These are phyloP conservation scores for Talaromyces ruber DNA, from an alignment of 495 filamentous ascomycete species.

Conservation along the genomic window DNA sequence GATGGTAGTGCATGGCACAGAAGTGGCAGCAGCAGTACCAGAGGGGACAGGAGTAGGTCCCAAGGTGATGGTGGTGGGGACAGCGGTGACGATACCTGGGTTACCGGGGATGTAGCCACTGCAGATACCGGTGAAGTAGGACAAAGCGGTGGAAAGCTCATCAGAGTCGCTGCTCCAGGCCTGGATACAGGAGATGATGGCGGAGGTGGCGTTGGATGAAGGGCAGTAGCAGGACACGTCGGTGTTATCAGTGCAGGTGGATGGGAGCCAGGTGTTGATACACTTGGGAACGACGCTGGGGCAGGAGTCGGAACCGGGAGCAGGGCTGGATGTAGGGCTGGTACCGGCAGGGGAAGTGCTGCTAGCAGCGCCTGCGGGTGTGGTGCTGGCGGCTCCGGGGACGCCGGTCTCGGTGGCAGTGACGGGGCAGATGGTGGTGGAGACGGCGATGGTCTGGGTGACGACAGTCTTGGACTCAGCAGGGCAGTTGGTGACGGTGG, in stretches of 20 bases:
- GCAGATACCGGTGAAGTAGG: constrained; percentile 90
- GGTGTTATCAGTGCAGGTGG: constrained; percentile 74
- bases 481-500: constrained; percentile 53
- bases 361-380: neutral
- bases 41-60: constrained; percentile 30
- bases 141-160: constrained; percentile 63
- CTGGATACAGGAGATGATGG: constrained; percentile 74
- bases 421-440: constrained; percentile 53
- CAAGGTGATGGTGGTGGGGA: constrained; percentile 55
- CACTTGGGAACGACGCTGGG: constrained; percentile 76
- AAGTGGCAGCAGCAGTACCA: constrained; percentile 11
- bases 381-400: neutral
- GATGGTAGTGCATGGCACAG: constrained; percentile 53
- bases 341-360: constrained; percentile 9
- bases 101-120: constrained; percentile 63
- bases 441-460: constrained; percentile 47
- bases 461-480: constrained; percentile 40
- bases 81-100: constrained; percentile 74
- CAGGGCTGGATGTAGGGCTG: neutral
- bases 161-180: constrained; percentile 59
- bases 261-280: constrained; percentile 82
- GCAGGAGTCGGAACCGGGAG: constrained; percentile 34
- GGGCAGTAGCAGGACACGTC: constrained; percentile 85
- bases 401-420: constrained; percentile 22
- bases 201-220: constrained; percentile 61